Evolutionary conservation across 139 green algal species (phyloP), one percentile per base, ranked within the genome.

Genomic region (Chloropicon primus): DNA sequence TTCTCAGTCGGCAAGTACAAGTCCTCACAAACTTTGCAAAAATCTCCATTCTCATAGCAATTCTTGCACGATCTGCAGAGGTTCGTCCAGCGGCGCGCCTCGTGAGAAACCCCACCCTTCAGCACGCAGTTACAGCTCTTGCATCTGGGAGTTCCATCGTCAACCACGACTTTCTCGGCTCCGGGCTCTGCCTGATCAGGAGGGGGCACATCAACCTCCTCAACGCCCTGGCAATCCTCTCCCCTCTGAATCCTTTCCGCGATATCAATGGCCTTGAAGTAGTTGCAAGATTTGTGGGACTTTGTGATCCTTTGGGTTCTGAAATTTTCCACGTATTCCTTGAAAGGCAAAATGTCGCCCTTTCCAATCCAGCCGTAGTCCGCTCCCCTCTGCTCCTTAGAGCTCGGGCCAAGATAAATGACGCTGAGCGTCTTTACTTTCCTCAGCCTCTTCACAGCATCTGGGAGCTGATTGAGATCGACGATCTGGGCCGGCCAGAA

Each of bases 21-120:
- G 21, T 22, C 17, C 74, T 26, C 23, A 28, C 74, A 78, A 27
- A 78, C 74, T 28, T 28, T 28, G 74, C 74, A 78, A 2, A 78
- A 24, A 23, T 62, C 21, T 10, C 27, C 10, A 21, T 71, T 24
- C 27, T 78, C 3, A 10, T 29, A 78, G 41, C 27, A 78, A 28
- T 2, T 72, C 27, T 41, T 78, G 71, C 71, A 74, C 5, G 5
- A 25, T 5, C 23, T 10, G 71, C 71, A 74, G 5, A 26, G 71
- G 71, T 62, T 62, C 17, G 41, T 62, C 41, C 41, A 62, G 41
- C 41, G 10, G 10, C 41, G 5, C 41, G 41, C 41, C 41, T 62
- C 10, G 41, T 62, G 41, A 17, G 17, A 62, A 17, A 17, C 5
- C 10, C 41, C 41, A 5, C 17, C 17, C 41, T 62, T 62, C 41